A percentile compares a stretch with the other conserved stretches of the same genome.
These are phyloP conservation scores for Ascoidea asiatica DNA, from an alignment of 805 yeast species.

Conservation along the genomic window DNA sequence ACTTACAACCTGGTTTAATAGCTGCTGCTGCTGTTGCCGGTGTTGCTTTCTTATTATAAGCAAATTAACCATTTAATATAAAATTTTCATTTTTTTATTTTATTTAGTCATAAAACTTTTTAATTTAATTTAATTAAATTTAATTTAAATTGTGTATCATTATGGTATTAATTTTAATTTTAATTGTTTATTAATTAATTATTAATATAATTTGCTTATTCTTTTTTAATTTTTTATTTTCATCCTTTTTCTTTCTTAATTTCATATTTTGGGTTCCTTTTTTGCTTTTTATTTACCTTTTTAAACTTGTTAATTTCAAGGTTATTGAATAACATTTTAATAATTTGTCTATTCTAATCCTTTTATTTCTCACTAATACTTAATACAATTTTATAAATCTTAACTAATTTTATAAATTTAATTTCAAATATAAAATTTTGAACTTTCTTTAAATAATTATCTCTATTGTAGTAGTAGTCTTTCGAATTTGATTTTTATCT, in stretches of 20 bases:
- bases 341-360: neutral
- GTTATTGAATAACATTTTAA: neutral
- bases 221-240: too few relatives aligned
- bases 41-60: slow-evolving; percentile 19
- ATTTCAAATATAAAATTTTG: neutral
- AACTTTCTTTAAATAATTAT: neutral
- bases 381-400: too few relatives aligned
- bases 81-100: neutral
- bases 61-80: too few relatives aligned
- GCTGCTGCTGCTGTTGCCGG: slow-evolving; percentile 85
- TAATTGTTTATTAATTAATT: too few relatives aligned
- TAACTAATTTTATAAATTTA: neutral
- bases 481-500: neutral
- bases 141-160: neutral
- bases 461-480: neutral
- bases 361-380: too few relatives aligned
- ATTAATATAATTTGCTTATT: too few relatives aligned
- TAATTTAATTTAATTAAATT: too few relatives aligned
- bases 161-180: too few relatives aligned
- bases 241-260: neutral
- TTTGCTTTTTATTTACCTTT: neutral
- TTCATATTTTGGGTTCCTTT: neutral
- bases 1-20: slow-evolving; percentile 58
- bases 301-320: too few relatives aligned
- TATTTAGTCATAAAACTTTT: too few relatives aligned